Evolutionary conservation across 192 early-diverging fungal genomes (phyloP).

Genomic region (Spinellus fusiger): DNA sequence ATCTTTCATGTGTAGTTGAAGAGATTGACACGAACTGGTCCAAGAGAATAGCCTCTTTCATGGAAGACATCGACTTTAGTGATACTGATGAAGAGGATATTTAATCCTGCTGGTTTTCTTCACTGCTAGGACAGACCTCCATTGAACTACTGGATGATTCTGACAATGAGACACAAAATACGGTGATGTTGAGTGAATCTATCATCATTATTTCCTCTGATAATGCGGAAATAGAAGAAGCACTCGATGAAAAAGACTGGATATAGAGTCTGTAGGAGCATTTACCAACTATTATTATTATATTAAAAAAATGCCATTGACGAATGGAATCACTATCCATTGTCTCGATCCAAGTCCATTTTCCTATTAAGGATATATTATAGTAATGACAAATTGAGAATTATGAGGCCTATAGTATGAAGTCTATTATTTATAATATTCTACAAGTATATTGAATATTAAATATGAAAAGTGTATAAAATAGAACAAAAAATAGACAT

Average conservation of each 20-base stretch:
- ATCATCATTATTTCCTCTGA: not conserved
- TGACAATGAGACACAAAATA: not conserved
- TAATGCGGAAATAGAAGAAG: not conserved
- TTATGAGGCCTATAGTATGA: too few relatives aligned
- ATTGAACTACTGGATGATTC: constrained; percentile 8
- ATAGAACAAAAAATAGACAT: too few relatives aligned
- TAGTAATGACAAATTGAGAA: too few relatives aligned
- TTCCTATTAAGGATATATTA: too few relatives aligned
- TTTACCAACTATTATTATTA: too few relatives aligned
- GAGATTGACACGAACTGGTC: constrained; percentile 4
- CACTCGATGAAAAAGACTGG: not conserved
- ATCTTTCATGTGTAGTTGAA: not conserved
- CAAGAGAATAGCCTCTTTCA: not conserved
- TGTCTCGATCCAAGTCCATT: too few relatives aligned
- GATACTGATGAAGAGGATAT: constrained; percentile 11
- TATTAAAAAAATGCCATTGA: too few relatives aligned
- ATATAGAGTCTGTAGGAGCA: too few relatives aligned
- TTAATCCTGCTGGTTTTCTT: constrained; percentile 11
- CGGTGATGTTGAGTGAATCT: not conserved
- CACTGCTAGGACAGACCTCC: not conserved
- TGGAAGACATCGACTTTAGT: not conserved
- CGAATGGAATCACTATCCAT: too few relatives aligned
- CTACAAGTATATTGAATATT: too few relatives aligned
- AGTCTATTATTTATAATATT: too few relatives aligned
- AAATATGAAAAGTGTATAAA: too few relatives aligned